Evolutionary conservation across 176 grass and related monocot genomes (phyloP).

Genomic region (Zea luxurians): DNA sequence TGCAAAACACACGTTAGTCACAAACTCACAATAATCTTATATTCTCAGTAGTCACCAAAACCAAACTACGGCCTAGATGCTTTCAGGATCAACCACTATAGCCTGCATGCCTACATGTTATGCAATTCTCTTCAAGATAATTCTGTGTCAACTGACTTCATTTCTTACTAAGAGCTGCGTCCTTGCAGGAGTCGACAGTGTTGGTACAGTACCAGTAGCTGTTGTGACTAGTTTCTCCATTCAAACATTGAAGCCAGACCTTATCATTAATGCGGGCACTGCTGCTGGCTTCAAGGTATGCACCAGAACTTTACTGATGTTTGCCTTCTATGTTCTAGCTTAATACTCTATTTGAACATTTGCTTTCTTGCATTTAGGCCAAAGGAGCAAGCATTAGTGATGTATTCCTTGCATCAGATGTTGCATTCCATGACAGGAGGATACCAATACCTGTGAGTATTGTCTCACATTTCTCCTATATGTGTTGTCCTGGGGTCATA

Average conservation of each 20-base stretch:
- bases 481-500: not conserved
- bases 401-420: constrained; percentile 77
- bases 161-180: not conserved
- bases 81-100: not conserved
- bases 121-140: not conserved
- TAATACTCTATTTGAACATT: constrained; percentile 1
- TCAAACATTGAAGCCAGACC: constrained; percentile 79
- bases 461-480: not conserved
- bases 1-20: no score
- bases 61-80: no score
- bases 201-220: constrained; percentile 74
- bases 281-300: constrained; percentile 87
- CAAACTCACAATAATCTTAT: no score
- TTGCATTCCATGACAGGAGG: constrained; percentile 97
- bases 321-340: constrained; percentile 12
- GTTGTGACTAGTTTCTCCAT: constrained; percentile 85
- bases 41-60: no score
- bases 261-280: constrained; percentile 94
- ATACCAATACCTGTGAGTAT: constrained; percentile 96
- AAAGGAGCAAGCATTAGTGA: constrained; percentile 88
- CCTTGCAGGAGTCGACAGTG: constrained; percentile 83
- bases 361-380: constrained; percentile 38
- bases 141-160: not conserved
- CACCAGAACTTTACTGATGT: not conserved
- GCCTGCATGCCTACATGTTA: not conserved